phyloP scores from a whole-genome alignment of 106 monocot genomes.

The Phalaenopsis aphrodite region DNA sequence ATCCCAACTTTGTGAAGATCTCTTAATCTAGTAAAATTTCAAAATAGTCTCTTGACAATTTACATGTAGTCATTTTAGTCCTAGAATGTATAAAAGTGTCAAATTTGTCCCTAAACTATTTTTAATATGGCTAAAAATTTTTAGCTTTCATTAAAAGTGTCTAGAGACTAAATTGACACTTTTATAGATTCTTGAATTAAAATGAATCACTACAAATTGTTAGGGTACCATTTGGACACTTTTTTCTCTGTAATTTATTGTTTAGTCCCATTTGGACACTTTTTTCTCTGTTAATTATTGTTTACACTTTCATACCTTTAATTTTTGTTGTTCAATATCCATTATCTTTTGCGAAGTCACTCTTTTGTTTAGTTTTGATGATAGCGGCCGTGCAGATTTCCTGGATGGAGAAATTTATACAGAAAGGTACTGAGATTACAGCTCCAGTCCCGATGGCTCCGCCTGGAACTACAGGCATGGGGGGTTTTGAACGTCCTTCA shows the following conservation, averaged over 20 bases:
- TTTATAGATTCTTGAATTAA: too few relatives aligned
- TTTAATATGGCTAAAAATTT: too few relatives aligned
- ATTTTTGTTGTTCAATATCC: background rate
- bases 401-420: constrained; percentile 99
- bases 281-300: background rate
- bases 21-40: too few relatives aligned
- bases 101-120: too few relatives aligned
- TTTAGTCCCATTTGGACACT: background rate
- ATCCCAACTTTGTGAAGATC: background rate
- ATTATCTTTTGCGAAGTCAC: background rate
- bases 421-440: constrained; percentile 86
- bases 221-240: too few relatives aligned
- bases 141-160: too few relatives aligned
- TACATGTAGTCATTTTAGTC: too few relatives aligned
- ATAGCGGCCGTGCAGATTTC: constrained; percentile 55
- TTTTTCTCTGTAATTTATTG: background rate
- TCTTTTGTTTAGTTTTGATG: background rate
- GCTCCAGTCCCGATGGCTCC: constrained; percentile 91
- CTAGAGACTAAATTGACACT: too few relatives aligned
- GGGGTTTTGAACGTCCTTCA: constrained; percentile 96
- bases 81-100: too few relatives aligned
- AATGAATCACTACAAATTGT: too few relatives aligned
- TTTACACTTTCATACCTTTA: background rate
- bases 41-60: too few relatives aligned
- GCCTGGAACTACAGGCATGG: constrained; percentile 91